phyloP scores from a whole-genome alignment of 2,329 filamentous ascomycete species.

The Decorospora gaudefroyi region DNA sequence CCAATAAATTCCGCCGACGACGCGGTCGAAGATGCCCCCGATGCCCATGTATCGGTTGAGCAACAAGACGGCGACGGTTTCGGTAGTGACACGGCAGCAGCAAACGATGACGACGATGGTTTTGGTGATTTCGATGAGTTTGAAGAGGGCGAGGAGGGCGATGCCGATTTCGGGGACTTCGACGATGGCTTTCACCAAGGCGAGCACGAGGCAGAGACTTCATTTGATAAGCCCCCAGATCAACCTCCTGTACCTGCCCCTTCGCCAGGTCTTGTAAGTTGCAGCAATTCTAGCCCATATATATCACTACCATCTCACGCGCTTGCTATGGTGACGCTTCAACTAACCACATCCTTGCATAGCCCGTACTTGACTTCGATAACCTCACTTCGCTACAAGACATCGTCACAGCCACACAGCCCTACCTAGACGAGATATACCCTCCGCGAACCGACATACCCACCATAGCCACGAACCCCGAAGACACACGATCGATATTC shows the following conservation, averaged over 20 bases:
- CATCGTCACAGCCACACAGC: slow-evolving; percentile 63
- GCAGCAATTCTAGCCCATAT: slow-evolving; percentile 41
- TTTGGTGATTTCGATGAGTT: slow-evolving; percentile 67
- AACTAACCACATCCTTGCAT: slow-evolving; percentile 35
- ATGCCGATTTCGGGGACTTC: slow-evolving; percentile 57
- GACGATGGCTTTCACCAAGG: slow-evolving; percentile 54
- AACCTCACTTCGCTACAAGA: slow-evolving; percentile 63
- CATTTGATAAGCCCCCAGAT: slow-evolving; percentile 48
- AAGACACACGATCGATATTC: slow-evolving; percentile 52
- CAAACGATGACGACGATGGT: slow-evolving; percentile 57
- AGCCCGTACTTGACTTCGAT: slow-evolving; percentile 72
- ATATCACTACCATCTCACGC: slow-evolving; percentile 44
- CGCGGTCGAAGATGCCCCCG: slow-evolving; percentile 9
- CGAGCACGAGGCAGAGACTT: slow-evolving; percentile 45
- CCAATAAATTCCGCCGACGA: slow-evolving; percentile 49
- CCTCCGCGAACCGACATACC: slow-evolving; percentile 52
- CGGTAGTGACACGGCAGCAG: slow-evolving; percentile 41
- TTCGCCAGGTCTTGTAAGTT: slow-evolving; percentile 56
- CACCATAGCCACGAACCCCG: slow-evolving; percentile 47
- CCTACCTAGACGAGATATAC: slow-evolving; percentile 67
- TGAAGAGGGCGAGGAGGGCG: slow-evolving; percentile 55
- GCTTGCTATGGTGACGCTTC: slow-evolving; percentile 30
- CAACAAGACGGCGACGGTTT: slow-evolving; percentile 16
- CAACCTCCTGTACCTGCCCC: slow-evolving; percentile 49
- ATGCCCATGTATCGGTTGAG: slow-evolving; percentile 15